Evolutionary conservation across 2,329 filamentous ascomycete species (phyloP), one percentile per base, ranked within the genome.

Genomic region (Magnaporthiopsis rhizophila): DNA sequence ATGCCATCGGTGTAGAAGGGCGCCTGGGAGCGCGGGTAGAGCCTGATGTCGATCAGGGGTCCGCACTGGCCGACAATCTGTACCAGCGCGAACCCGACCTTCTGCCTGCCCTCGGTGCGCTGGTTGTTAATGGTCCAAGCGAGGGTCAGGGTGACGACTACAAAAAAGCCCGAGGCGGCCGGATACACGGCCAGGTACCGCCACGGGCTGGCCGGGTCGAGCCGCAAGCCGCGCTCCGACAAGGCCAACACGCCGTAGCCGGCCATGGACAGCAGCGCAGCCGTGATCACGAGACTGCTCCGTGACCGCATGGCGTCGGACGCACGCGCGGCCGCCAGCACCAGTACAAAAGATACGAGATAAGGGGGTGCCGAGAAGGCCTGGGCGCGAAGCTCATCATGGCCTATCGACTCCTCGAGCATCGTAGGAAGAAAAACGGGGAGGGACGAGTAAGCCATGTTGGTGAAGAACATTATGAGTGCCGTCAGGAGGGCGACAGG

Each of bases 91-190:
- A 96, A 90, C 21, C 66, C 69, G 1, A 89, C 91, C 38, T 50
- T 45, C 68, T 90, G 89, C 8, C 86, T 84, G 62, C 84, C 85
- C 66, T 88, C 85, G 15, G 81, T 86, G 63, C 83, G 78, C 72
- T 95, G 90, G 74, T 96, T 97, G 72, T 96, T 96, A 71, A 97
- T 85, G 50, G 85, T 91, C 92, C 92, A 97, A 1, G 91, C 89
- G 65, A 97, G 90, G 69, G 93, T 89, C 38, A 96, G 82, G 0
- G 91, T 92, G 65, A 96, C 89, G 26, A 91, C 89, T 66, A 85
- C 87, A 79, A 96, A 94, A 76, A 96, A 95, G 4, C 92, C 92
- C 0, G 86, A 79, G 2, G 88, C 84, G 2, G 92, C 91, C 0
- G 91, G 91, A 73, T 89, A 96, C 9, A 96, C 82, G 64, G 87